Conservation (phyloP, 495 filamentous ascomycete genomes). For the Hyaloscypha finlandica region DNA sequence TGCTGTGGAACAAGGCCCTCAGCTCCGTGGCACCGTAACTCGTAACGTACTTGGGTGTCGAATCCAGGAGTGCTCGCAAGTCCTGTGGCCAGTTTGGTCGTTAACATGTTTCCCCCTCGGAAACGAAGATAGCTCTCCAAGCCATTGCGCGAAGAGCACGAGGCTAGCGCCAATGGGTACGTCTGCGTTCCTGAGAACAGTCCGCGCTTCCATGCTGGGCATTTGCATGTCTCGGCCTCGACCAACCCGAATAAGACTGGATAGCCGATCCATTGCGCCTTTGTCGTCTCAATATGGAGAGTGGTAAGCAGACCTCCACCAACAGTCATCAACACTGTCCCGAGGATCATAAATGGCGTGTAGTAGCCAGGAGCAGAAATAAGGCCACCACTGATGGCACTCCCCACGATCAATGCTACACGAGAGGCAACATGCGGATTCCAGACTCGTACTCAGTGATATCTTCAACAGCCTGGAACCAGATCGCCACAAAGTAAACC, state of each 20-base stretch:
- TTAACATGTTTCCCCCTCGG: constrained; percentile 60
- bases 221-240: constrained; percentile 68
- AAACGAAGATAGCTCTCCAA: constrained; percentile 64
- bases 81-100: constrained; percentile 53
- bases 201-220: constrained; percentile 59
- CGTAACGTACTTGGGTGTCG: constrained; percentile 47
- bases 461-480: constrained; percentile 39
- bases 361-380: constrained; percentile 66
- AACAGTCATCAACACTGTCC: constrained; percentile 52
- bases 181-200: constrained; percentile 41
- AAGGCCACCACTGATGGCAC: no score
- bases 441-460: constrained; percentile 64
- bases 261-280: constrained; percentile 64
- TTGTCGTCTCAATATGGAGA: constrained; percentile 51
- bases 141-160: constrained; percentile 59
- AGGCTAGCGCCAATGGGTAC: constrained; percentile 60
- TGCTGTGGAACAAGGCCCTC: constrained; percentile 10
- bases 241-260: constrained; percentile 66
- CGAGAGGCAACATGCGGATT: constrained; percentile 63
- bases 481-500: constrained; percentile 76
- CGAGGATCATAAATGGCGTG: constrained; percentile 58
- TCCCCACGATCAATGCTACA: constrained; percentile 40
- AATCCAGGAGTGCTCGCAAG: constrained; percentile 37
- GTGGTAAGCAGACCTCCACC: constrained; percentile 66
- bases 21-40: constrained; percentile 44